These are phyloP conservation scores for Globisporangium paroecandrum DNA, from an alignment of 352 stramenopile species.

Conservation along the genomic window DNA sequence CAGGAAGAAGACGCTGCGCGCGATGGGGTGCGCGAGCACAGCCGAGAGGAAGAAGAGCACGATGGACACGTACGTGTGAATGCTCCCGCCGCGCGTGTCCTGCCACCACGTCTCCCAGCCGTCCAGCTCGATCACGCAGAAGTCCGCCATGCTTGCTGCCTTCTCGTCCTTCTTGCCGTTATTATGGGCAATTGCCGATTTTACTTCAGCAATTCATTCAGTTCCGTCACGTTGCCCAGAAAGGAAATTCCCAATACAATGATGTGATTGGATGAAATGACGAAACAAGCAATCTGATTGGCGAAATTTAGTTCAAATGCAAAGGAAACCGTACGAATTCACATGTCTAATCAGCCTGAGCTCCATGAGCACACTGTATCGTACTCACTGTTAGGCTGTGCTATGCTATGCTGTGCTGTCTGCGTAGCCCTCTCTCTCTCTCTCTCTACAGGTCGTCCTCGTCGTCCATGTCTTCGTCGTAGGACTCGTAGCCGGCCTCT, in stretches of 20 bases:
- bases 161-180: neutral
- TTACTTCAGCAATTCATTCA: neutral
- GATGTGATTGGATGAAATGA: conserved; percentile 16
- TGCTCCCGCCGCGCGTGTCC: conserved; percentile 38
- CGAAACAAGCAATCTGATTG: conserved; percentile 23
- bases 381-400: neutral
- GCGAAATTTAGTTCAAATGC: conserved; percentile 13
- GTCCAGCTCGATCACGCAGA: conserved; percentile 47
- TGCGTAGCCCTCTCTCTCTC: conserved; percentile 4
- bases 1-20: conserved; percentile 64
- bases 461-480: conserved; percentile 44
- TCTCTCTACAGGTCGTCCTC: conserved; percentile 20
- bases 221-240: neutral
- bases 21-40: conserved; percentile 63
- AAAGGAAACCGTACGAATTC: neutral
- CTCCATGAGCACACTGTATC: neutral
- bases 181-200: neutral
- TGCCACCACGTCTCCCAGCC: conserved; percentile 61
- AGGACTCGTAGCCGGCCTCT: conserved; percentile 15
- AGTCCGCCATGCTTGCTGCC: conserved; percentile 19
- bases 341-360: neutral
- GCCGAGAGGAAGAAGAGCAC: conserved; percentile 78
- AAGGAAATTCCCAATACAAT: neutral
- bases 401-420: neutral
- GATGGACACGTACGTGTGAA: conserved; percentile 66